These are phyloP conservation scores for Pezicula carpinea DNA, from an alignment of 2,329 filamentous ascomycete genomes.

Conservation along the genomic window DNA sequence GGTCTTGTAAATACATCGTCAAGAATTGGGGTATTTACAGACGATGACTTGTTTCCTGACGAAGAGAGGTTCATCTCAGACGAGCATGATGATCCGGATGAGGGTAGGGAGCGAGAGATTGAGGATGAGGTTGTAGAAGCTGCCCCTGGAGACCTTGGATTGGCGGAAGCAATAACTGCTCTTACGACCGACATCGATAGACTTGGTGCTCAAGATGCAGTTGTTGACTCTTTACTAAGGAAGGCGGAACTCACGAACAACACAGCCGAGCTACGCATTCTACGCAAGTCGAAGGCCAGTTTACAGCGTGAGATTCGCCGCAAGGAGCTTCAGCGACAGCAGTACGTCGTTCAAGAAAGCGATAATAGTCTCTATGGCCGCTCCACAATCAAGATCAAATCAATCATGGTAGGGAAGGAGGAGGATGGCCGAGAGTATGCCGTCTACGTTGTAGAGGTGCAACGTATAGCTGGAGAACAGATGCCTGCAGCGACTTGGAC, in stretches of 20 bases:
- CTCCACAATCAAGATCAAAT: conserved; percentile 83
- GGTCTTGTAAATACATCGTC: conserved; percentile 85
- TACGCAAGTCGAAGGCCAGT: conserved; percentile 91
- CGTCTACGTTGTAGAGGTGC: conserved; percentile 88
- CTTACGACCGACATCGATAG: conserved; percentile 91
- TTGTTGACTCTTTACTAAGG: conserved; percentile 84
- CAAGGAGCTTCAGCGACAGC: conserved; percentile 92
- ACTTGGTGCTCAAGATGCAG: conserved; percentile 78
- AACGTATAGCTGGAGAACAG: conserved; percentile 83
- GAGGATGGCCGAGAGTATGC: conserved; percentile 92
- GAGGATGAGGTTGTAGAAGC: conserved; percentile 89
- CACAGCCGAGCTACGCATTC: conserved; percentile 82
- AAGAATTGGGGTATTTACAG: conserved; percentile 85
- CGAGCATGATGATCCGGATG: conserved; percentile 69
- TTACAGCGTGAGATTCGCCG: conserved; percentile 86
- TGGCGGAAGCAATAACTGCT: conserved; percentile 86
- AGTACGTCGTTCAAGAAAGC: conserved; percentile 95
- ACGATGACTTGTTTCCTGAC: conserved; percentile 89
- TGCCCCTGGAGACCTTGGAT: conserved; percentile 85
- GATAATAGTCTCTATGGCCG: conserved; percentile 96
- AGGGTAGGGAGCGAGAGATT: conserved; percentile 53
- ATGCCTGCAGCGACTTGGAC: conserved; percentile 96
- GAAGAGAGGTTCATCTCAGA: conserved; percentile 82
- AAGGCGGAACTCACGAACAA: conserved; percentile 98
- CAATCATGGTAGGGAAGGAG: conserved; percentile 86